Evolutionary conservation across 805 yeast species (phyloP).

Genomic region (Lipomyces yamadae): DNA sequence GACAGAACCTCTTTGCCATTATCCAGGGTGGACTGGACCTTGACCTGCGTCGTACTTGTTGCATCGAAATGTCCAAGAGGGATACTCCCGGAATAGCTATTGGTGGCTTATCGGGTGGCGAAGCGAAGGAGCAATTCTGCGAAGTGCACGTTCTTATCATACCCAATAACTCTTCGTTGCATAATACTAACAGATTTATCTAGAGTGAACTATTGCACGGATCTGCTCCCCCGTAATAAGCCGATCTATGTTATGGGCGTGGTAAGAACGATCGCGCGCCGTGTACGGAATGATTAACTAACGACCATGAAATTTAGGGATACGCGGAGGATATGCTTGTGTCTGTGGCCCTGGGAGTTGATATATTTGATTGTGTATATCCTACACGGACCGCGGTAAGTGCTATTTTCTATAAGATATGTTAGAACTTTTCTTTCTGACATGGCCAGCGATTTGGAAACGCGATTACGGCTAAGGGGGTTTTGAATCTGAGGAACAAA

Average conservation of each 20-base stretch:
- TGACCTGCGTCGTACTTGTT: constrained; percentile 48
- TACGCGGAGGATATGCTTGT: constrained; percentile 55
- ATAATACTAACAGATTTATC: not conserved
- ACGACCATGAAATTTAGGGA: constrained; percentile 39
- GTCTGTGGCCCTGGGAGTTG: constrained; percentile 54
- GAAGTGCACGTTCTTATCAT: constrained; percentile 39
- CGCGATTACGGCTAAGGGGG: constrained; percentile 50
- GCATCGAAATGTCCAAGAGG: constrained; percentile 51
- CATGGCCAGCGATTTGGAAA: constrained; percentile 50
- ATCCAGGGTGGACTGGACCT: constrained; percentile 55
- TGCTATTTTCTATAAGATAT: not conserved
- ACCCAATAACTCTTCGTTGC: not conserved
- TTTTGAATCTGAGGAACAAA: constrained; percentile 47
- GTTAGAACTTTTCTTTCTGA: not conserved
- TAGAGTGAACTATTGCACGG: constrained; percentile 49
- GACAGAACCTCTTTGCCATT: constrained; percentile 52
- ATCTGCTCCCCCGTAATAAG: constrained; percentile 49
- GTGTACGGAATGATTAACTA: not conserved
- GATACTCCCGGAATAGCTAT: constrained; percentile 56
- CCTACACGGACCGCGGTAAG: constrained; percentile 50
- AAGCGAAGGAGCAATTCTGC: constrained; percentile 51
- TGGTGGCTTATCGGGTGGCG: constrained; percentile 56
- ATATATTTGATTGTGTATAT: constrained; percentile 54
- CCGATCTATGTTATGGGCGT: constrained; percentile 56
- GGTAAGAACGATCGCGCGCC: constrained; percentile 4